These are phyloP conservation scores for Pharus latifolius DNA, from an alignment of 176 grass and related monocot species.

Conservation along the genomic window DNA sequence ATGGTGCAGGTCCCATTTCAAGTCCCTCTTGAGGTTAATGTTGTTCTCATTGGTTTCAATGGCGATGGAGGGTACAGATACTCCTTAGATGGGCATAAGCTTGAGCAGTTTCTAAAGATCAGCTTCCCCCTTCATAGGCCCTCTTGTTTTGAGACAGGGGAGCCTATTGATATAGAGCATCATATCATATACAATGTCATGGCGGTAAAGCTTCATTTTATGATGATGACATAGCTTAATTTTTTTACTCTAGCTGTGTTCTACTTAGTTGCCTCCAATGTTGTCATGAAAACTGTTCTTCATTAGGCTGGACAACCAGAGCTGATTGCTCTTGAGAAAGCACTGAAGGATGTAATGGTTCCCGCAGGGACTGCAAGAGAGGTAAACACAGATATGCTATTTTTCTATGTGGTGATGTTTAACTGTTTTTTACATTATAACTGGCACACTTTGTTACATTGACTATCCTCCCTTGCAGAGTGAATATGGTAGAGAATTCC, in stretches of 20 bases:
- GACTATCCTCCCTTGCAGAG: conserved; percentile 42
- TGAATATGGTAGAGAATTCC: conserved; percentile 89
- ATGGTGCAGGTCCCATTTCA: conserved; percentile 95
- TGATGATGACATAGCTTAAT: background rate
- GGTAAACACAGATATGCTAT: conserved; percentile 34
- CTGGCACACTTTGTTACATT: background rate
- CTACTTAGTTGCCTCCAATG: background rate
- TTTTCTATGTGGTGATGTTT: background rate
- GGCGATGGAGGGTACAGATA: conserved; percentile 93
- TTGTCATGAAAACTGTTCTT: conserved; percentile 14
- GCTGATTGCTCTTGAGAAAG: conserved; percentile 88
- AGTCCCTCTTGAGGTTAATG: conserved; percentile 94
- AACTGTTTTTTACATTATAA: background rate
- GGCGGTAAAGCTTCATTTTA: conserved; percentile 47
- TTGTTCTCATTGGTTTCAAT: conserved; percentile 92
- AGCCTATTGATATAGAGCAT: conserved; percentile 99
- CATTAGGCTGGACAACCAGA: conserved; percentile 92
- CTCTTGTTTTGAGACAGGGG: conserved; percentile 86
- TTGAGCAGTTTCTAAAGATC: conserved; percentile 78
- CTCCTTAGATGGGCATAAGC: conserved; percentile 60
- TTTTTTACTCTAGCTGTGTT: background rate
- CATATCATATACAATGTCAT: conserved; percentile 93
- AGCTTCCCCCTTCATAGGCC: conserved; percentile 89
- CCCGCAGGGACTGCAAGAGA: conserved; percentile 78
- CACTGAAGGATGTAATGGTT: conserved; percentile 81